phyloP scores from a whole-genome alignment of 2,329 filamentous ascomycete genomes.

The Thelonectria rubi region DNA sequence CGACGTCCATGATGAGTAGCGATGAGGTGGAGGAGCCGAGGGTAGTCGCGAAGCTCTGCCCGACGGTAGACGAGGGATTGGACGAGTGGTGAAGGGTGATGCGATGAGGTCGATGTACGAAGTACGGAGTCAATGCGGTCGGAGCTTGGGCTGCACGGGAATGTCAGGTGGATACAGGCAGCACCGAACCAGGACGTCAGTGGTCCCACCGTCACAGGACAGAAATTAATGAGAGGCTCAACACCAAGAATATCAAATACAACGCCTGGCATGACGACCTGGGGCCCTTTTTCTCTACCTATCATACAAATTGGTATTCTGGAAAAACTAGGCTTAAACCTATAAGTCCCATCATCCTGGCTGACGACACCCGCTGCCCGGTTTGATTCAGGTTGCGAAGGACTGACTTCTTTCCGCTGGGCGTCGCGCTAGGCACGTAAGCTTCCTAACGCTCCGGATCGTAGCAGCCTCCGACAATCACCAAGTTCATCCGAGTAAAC shows the following conservation, averaged over 20 bases:
- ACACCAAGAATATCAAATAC: background rate
- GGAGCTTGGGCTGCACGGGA: conserved; percentile 20
- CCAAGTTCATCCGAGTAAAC: conserved; percentile 95
- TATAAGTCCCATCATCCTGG: background rate
- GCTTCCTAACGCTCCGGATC: conserved; percentile 58
- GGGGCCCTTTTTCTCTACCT: background rate
- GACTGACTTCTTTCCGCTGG: no score
- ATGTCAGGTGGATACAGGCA: conserved; percentile 14
- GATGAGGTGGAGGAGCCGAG: conserved; percentile 1
- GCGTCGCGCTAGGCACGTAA: conserved; percentile 1
- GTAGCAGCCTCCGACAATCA: conserved; percentile 82
- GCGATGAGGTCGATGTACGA: conserved; percentile 23
- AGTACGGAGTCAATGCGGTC: conserved; percentile 14
- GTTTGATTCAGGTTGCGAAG: no score
- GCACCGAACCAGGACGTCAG: conserved; percentile 19
- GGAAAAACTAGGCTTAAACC: background rate
- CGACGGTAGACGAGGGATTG: conserved; percentile 12
- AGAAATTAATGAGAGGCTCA: background rate
- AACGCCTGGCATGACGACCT: no score
- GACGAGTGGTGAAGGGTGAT: conserved; percentile 33
- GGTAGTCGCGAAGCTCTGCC: conserved; percentile 21
- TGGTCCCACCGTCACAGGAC: conserved; percentile 9
- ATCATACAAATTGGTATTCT: background rate
- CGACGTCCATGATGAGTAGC: conserved; percentile 55
- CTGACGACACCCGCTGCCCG: no score